Percentiles rank a stretch among this genome's conserved stretches.
These are phyloP conservation scores for Cyclotella kingstonii DNA, from an alignment of 108 stramenopile species.

Conservation along the genomic window DNA sequence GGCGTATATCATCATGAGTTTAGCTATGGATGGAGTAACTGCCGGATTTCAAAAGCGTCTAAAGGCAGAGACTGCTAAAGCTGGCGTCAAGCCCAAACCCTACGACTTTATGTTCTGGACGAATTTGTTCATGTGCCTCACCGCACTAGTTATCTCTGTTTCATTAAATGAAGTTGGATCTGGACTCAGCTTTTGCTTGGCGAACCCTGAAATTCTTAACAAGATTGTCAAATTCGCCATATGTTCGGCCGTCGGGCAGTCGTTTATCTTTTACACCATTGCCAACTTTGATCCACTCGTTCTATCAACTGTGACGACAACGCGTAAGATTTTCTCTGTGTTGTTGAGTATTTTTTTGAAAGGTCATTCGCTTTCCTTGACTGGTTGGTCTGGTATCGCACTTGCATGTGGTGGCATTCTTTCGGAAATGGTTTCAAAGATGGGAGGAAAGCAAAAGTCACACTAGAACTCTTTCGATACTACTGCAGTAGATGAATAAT, in stretches of 20 bases:
- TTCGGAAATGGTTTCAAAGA: constrained; percentile 80
- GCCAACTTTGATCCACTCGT: constrained; percentile 96
- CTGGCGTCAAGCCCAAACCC: constrained; percentile 86
- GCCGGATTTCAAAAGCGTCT: constrained; percentile 90
- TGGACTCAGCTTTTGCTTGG: constrained; percentile 74
- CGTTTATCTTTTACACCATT: constrained; percentile 99
- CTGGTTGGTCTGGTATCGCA: constrained; percentile 89
- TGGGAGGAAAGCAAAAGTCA: constrained; percentile 45
- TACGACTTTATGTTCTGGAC: constrained; percentile 96
- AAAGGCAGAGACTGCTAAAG: constrained; percentile 85
- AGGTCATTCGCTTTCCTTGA: constrained; percentile 80
- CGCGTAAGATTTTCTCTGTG: constrained; percentile 97
- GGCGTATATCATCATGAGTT: constrained; percentile 76
- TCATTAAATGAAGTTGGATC: constrained; percentile 68
- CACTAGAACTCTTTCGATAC: constrained; percentile 19
- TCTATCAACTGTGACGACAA: constrained; percentile 96
- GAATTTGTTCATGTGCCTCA: constrained; percentile 87
- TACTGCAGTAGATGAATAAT: background rate
- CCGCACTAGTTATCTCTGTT: constrained; percentile 71
- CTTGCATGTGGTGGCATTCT: constrained; percentile 86
- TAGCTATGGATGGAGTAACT: constrained; percentile 86
- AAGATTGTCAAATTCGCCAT: constrained; percentile 90
- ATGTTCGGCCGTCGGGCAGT: constrained; percentile 96
- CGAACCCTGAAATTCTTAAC: constrained; percentile 82
- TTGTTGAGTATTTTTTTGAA: constrained; percentile 90